A percentile compares a stretch with the other conserved stretches of the same genome.
Evolutionary conservation across 2,329 filamentous ascomycete genomes (phyloP).

Genomic region (Simplicillium aogashimaense): DNA sequence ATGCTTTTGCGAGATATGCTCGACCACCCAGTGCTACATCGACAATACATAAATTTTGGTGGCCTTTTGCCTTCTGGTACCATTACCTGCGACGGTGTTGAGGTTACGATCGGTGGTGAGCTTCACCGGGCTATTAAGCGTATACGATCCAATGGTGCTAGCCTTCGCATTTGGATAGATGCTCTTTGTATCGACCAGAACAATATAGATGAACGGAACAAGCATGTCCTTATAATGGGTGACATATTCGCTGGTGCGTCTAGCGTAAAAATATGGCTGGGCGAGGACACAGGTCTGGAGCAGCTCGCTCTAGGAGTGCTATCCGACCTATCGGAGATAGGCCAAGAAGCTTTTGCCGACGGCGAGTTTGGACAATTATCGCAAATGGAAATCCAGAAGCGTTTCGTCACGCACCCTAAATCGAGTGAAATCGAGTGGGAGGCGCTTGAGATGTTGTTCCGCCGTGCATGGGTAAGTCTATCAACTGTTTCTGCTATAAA

Average conservation of each 20-base stretch:
- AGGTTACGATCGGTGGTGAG: conserved; percentile 5
- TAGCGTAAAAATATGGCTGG: conserved; percentile 6
- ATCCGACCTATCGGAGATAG: too few relatives aligned
- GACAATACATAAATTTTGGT: too few relatives aligned
- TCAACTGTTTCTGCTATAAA: too few relatives aligned
- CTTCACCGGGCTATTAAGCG: conserved; percentile 5
- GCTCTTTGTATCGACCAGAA: conserved; percentile 9
- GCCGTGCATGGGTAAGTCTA: too few relatives aligned
- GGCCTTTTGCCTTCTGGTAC: too few relatives aligned
- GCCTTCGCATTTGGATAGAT: conserved; percentile 6
- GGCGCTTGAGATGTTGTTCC: too few relatives aligned
- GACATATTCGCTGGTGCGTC: conserved; percentile 5
- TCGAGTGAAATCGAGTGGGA: too few relatives aligned
- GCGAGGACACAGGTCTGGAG: conserved; percentile 7
- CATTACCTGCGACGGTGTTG: conserved; percentile 4
- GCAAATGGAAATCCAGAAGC: too few relatives aligned
- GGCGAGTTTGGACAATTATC: too few relatives aligned
- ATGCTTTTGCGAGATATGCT: not conserved
- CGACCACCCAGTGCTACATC: too few relatives aligned
- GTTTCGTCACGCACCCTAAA: too few relatives aligned
- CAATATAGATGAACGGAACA: conserved; percentile 5
- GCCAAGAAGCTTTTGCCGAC: too few relatives aligned
- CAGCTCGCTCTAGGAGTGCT: not conserved
- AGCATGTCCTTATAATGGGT: conserved; percentile 9
- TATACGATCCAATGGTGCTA: not conserved